Conservation (phyloP, 441 rosid genomes). For the Dalechampia spathulata region DNA sequence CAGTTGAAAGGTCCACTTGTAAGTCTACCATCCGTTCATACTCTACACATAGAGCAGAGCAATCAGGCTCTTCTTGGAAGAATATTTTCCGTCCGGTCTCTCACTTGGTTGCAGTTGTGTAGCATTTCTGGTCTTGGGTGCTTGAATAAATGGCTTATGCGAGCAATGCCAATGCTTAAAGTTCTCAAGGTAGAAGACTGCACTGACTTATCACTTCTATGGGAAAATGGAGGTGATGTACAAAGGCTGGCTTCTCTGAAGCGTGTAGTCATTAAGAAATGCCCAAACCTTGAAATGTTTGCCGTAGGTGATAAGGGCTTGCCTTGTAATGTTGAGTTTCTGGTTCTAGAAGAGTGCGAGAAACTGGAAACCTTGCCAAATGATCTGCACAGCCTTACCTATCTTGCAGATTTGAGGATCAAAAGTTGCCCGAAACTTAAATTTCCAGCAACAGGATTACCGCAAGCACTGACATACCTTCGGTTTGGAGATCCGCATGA, state of each 20-base stretch:
- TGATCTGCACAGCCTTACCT: neutral
- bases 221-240: neutral
- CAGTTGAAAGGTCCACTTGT: neutral
- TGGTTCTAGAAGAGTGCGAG: neutral
- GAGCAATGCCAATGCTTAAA: neutral
- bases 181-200: neutral
- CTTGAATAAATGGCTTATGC: neutral
- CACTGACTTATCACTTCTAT: neutral
- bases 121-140: neutral
- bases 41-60: neutral
- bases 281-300: neutral
- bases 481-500: neutral
- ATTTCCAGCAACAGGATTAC: neutral
- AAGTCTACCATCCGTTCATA: neutral
- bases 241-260: neutral
- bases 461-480: neutral
- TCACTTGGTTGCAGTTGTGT: neutral
- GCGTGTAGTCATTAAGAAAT: neutral
- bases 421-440: neutral
- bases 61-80: neutral
- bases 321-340: neutral
- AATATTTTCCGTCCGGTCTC: neutral
- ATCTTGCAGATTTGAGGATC: neutral
- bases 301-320: no score
- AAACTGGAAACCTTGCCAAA: neutral